Base-by-base conservation (phyloP, 169 alveolate genomes). In the Cryptosporidium viatorum region DNA sequence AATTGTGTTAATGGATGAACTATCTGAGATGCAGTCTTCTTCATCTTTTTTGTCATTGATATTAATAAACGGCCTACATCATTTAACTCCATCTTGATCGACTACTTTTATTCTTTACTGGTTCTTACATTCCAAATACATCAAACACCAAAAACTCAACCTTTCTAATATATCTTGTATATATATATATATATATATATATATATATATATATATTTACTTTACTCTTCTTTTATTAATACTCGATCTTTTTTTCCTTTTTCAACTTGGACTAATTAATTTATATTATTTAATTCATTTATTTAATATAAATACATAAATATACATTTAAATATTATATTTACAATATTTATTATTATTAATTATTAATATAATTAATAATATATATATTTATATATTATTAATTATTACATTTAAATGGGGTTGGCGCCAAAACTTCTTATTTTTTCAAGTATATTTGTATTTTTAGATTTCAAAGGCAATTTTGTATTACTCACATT, bases 1-100 rank as follows among this genome's bases (percentile, higher is more conserved):
- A 93, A 70, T 18, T 94, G 95, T 18, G 93, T 86, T 69, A 89
- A 91, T 29, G 84, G 84, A 39, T 84, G 86, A 23, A 85, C 71
- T 21, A 80, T 39, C 80, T 91, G 93, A 5, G 86, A 68, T 35
- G 89, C 67, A 23, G 80, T 71, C 62, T 67, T 73, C 51, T 70
- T 55, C 71, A 92, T 45, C 91, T 84, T 75, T 89, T 69, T 70
- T 71, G 91, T 62, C 93, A 86, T 68, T 39, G 84, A 70, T 14
- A 51, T 43, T 45, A 68, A 58, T 29, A 52, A 70, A 62, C 73
- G 91, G 12, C 87, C 85, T 33, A 80, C 89, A 37, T 80, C 89
- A 65, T 62, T 71, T 26, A 85, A 58, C 68, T 71, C 89, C 89
- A 80, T 80, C 29, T 80, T 45, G 4, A 29, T 16, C 23, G 18